Evolutionary conservation across 176 grass and related monocot genomes (phyloP).

Genomic region (Cocos nucifera): DNA sequence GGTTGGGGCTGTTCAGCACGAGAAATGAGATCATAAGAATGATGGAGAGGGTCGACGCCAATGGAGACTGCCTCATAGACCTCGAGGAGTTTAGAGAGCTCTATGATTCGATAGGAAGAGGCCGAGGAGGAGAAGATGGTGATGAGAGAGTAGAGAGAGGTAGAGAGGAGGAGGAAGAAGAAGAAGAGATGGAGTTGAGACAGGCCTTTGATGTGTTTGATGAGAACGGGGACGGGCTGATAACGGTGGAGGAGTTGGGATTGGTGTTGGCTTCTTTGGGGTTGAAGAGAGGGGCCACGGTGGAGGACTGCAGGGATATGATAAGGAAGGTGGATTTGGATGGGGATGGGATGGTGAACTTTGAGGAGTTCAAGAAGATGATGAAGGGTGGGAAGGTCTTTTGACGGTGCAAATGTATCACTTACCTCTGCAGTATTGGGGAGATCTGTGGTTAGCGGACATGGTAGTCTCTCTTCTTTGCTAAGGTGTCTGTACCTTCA

Average conservation of each 20-base stretch:
- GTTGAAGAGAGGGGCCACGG: constrained; percentile 38
- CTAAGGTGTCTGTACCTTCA: too few species aligned
- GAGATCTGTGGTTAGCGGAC: too few species aligned
- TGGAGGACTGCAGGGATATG: constrained; percentile 82
- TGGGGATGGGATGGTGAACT: constrained; percentile 86
- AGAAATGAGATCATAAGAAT: constrained; percentile 32
- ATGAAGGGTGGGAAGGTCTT: constrained; percentile 24
- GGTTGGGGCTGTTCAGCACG: constrained; percentile 48
- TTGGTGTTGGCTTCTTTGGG: constrained; percentile 62
- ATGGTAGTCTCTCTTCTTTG: too few species aligned
- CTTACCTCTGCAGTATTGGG: too few species aligned
- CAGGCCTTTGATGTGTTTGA: constrained; percentile 92
- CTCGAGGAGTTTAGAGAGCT: constrained; percentile 75
- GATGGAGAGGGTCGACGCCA: constrained; percentile 60
- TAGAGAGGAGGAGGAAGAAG: not conserved
- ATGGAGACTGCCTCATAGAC: constrained; percentile 80
- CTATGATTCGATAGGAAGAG: constrained; percentile 42
- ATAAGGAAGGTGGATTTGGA: constrained; percentile 71
- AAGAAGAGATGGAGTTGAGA: constrained; percentile 49
- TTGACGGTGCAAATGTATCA: not conserved
- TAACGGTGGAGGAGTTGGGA: constrained; percentile 79
- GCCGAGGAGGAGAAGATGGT: constrained; percentile 19
- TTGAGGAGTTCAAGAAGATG: constrained; percentile 97
- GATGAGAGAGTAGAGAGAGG: not conserved
- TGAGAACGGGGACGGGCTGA: constrained; percentile 74